Base-by-base conservation (phyloP, 2,329 filamentous ascomycete species). In the Cryphonectria carpinicola region DNA sequence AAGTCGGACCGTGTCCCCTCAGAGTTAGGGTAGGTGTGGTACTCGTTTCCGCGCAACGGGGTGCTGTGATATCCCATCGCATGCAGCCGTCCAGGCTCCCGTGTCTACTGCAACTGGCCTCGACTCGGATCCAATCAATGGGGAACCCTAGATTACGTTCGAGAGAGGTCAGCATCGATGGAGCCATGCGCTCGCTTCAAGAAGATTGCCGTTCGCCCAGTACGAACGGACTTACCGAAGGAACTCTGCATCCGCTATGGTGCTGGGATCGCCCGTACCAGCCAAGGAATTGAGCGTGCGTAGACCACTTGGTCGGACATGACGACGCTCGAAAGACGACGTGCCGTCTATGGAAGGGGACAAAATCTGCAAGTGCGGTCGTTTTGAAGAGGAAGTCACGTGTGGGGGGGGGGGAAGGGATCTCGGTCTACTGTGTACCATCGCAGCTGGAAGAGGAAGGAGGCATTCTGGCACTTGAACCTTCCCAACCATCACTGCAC, bases 11-110 rank as follows among this genome's bases (percentile, higher is more conserved):
- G 49, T 52, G 7, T 52, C 22, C 25, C 25, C 25, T 32, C 52
- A 49, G 22, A 43, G 6, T 58, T 39, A 25, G 49, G 49, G 2
- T 39, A 54, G 65, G 39, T 60, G 17, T 56, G 22, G 65, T 67
- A 67, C 65, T 54, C 65, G 49, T 52, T 39, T 52, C 35, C 32
- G 58, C 49, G 35, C 65, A 19, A 39, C 32, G 7, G 52, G 65
- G 6, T 25, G 52, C 65, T 28, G 37, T 32, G 54, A 19, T n/a
- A 32, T 35, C 28, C 22, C 28, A 6, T 61, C 58, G 35, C 35
- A 39, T 39, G 58, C 58, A 39, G 35, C 39, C 58, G 4, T 8
- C 58, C 32, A 35, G 52, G n/a, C 52, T 22, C 52, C n/a, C 13
- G 52, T 25, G 13, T 37, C 28, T 35, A 22, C 32, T 37, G 32